Conservation (phyloP, 1,284 basidiomycete species). For the Cutaneotrichosporon dermatis region DNA sequence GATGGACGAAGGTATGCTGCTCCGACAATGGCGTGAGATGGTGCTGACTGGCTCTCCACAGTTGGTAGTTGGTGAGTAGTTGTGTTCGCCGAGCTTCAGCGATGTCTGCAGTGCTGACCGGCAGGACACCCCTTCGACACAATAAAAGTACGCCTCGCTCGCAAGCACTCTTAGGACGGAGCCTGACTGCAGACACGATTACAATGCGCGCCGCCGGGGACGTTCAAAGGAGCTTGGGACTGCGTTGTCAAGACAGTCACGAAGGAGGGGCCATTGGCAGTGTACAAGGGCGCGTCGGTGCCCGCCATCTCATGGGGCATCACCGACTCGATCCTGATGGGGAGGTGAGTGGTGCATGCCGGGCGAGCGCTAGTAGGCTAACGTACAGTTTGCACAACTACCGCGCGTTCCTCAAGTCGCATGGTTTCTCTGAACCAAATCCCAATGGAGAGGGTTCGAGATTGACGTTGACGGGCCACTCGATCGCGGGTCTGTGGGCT, state of each 20-base stretch:
- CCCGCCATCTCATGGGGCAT: slow-evolving; percentile 49
- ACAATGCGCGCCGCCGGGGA: slow-evolving; percentile 46
- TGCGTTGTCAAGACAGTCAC: slow-evolving; percentile 26
- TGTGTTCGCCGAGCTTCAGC: too few species aligned
- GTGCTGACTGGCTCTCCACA: too few species aligned
- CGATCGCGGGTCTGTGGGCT: slow-evolving; percentile 44
- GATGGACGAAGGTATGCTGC: slow-evolving; percentile 24
- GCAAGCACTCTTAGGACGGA: background rate
- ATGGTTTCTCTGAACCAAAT: slow-evolving; percentile 39
- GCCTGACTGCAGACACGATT: slow-evolving; percentile 19
- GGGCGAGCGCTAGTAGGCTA: background rate
- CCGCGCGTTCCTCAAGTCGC: slow-evolving; percentile 32
- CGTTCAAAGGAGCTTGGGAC: slow-evolving; percentile 43
- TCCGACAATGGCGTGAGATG: too few species aligned
- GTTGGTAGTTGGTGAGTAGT: too few species aligned
- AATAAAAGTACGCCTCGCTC: slow-evolving; percentile 36
- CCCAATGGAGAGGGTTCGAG: slow-evolving; percentile 13
- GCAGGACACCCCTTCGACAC: slow-evolving; percentile 48
- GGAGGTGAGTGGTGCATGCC: slow-evolving; percentile 29
- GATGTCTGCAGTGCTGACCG: slow-evolving; percentile 14
- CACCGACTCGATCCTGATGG: slow-evolving; percentile 49
- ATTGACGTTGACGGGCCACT: slow-evolving; percentile 43
- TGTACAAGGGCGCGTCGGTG: slow-evolving; percentile 49
- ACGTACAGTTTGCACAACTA: slow-evolving; percentile 47
- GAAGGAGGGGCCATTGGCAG: slow-evolving; percentile 38